Evolutionary conservation across 1,284 basidiomycete species (phyloP), one percentile per base, ranked within the genome.

Genomic region (Mycosarcoma mackinlayi): DNA sequence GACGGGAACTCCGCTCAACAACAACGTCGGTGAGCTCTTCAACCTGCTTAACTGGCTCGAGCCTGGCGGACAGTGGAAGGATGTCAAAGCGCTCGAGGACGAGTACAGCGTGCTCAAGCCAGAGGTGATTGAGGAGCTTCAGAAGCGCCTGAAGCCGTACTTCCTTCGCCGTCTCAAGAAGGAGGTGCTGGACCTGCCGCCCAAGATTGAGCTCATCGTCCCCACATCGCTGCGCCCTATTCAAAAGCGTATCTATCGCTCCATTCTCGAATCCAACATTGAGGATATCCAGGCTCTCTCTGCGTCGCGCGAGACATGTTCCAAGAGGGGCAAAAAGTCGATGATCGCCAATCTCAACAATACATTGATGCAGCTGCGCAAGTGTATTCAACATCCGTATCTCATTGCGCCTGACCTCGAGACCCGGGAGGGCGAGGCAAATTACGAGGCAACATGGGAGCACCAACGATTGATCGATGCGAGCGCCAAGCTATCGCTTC

Each of bases 1-100:
- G 87, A 96, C 94, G 16, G 79, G 94, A 87, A 98, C 96, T 1
- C 95, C 95, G 2, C 84, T 98, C 50, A 97, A 98, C 83, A 98
- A 98, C 85, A 98, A 96, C 78, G 90, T 98, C 33, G 88, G 92
- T 50, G 95, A 98, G 63, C 70, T 78, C 44, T 77, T 73, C 66
- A 70, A 75, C 16, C 61, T 74, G 42, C 61, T 75, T 58, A 68
- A 76, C 41, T 77, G 63, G 67, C 62, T 74, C 30, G 57, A 70
- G 31, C 60, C 70, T 5, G 50, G 60, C 10, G 66, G 58, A n/a
- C 63, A 74, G 47, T 67, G 68, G 67, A 48, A 53, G 41, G 68
- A 75, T 16, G 60, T 76, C 59, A 63, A 64, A 44, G 53, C 47
- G 41, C 62, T 74, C 21, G 56, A 72, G 35, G 21, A 40, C 40